A percentile compares a stretch with the other conserved stretches of the same genome.
Conservation (phyloP, 1,284 basidiomycete genomes). For the Athelia sp. region DNA sequence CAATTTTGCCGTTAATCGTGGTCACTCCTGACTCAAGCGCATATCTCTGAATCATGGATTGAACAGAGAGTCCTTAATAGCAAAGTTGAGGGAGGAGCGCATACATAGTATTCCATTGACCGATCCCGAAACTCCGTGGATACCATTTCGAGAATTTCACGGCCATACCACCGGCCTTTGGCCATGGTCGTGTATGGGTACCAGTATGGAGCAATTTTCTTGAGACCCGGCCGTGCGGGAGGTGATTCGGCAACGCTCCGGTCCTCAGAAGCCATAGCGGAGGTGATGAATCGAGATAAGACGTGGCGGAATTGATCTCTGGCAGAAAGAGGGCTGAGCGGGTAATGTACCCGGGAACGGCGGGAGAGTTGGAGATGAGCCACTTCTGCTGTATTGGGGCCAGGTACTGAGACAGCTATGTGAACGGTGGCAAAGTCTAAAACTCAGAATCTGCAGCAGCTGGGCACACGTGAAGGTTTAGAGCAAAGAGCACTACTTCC, state of each 20-base stretch:
- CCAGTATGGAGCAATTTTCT: conserved; percentile 76
- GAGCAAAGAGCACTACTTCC: too few relatives aligned
- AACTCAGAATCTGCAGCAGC: too few relatives aligned
- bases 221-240: conserved; percentile 40
- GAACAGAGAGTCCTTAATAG: conserved; percentile 5
- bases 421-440: too few relatives aligned
- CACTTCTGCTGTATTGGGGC: conserved; percentile 3
- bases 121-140: conserved; percentile 89
- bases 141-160: conserved; percentile 82
- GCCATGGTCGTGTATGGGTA: conserved; percentile 88
- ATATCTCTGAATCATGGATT: conserved; percentile 54
- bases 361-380: conserved; percentile 14
- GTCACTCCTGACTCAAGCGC: conserved; percentile 94
- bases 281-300: conserved; percentile 43
- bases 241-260: conserved; percentile 9
- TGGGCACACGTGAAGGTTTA: too few relatives aligned
- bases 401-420: too few relatives aligned
- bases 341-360: conserved; percentile 30
- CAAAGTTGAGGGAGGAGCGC: conserved; percentile 24
- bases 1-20: conserved; percentile 84
- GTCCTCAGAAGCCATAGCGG: conserved; percentile 40
- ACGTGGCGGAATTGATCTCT: conserved; percentile 50
- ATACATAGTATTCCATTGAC: conserved; percentile 88
- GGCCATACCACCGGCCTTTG: conserved; percentile 84
- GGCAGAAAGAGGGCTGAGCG: conserved; percentile 38